Percentiles rank a stretch among this genome's conserved stretches.
phyloP scores from a whole-genome alignment of 2,329 filamentous ascomycete genomes.

The Claviceps africana region DNA sequence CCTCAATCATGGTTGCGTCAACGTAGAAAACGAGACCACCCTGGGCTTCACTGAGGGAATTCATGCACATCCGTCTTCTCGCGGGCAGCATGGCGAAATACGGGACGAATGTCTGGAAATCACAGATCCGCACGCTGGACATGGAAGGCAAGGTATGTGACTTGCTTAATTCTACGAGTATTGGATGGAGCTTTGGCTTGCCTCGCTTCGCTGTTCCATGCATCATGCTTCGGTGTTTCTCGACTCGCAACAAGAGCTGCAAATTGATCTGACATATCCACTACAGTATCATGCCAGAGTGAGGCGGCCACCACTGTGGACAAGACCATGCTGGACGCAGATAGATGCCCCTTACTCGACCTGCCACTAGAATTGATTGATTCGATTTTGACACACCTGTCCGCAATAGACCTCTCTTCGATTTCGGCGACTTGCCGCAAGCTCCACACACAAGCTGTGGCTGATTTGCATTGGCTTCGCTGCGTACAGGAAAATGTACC shows the following conservation, averaged over 20 bases:
- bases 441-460: slow-evolving; percentile 43
- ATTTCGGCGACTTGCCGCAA: slow-evolving; percentile 47
- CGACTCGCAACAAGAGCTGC: background rate
- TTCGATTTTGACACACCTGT: slow-evolving; percentile 53
- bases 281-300: background rate
- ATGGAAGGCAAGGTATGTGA: background rate
- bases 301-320: background rate
- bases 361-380: slow-evolving; percentile 67
- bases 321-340: background rate
- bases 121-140: background rate
- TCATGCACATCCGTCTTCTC: too few relatives aligned
- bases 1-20: too few relatives aligned
- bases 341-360: slow-evolving; percentile 26
- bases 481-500: slow-evolving; percentile 58
- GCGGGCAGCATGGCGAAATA: too few relatives aligned
- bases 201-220: background rate
- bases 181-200: background rate
- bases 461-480: slow-evolving; percentile 59
- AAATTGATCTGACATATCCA: background rate
- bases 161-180: background rate
- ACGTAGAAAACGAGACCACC: too few relatives aligned
- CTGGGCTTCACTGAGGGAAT: too few relatives aligned
- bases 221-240: too few relatives aligned
- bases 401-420: slow-evolving; percentile 46
- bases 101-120: too few relatives aligned